phyloP scores from a whole-genome alignment of 305 asterid genomes.

The Fraxinus greggii region DNA sequence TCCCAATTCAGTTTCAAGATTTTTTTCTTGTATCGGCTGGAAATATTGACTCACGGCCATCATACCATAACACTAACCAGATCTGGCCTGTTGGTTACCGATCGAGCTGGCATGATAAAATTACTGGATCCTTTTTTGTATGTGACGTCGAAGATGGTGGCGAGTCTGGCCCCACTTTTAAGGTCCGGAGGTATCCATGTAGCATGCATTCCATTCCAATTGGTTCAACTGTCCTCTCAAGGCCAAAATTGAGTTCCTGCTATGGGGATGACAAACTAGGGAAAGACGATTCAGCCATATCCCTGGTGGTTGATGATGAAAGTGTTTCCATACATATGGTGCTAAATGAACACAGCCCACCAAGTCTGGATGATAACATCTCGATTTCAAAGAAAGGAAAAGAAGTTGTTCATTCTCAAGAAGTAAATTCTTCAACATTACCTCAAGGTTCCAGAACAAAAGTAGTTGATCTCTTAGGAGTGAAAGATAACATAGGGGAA shows the following conservation, averaged over 20 bases:
- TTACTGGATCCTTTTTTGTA: slow-evolving; percentile 83
- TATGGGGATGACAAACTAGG: slow-evolving; percentile 35
- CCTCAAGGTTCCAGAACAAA: slow-evolving; percentile 36
- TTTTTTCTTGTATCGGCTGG: slow-evolving; percentile 79
- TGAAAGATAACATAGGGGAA: slow-evolving; percentile 60
- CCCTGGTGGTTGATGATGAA: slow-evolving; percentile 58
- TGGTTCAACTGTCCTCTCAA: slow-evolving; percentile 68
- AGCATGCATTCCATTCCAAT: slow-evolving; percentile 53
- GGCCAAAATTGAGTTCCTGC: slow-evolving; percentile 33
- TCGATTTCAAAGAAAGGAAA: slow-evolving; percentile 36
- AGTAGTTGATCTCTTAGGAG: slow-evolving; percentile 31
- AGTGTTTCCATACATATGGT: slow-evolving; percentile 60
- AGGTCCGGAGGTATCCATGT: slow-evolving; percentile 81
- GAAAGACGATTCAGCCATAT: slow-evolving; percentile 40
- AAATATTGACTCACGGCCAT: slow-evolving; percentile 63
- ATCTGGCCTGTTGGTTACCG: slow-evolving; percentile 94
- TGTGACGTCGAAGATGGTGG: slow-evolving; percentile 90
- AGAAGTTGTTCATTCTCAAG: slow-evolving; percentile 35
- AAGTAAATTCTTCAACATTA: slow-evolving; percentile 35
- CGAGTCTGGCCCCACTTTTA: slow-evolving; percentile 73
- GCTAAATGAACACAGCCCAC: slow-evolving; percentile 68
- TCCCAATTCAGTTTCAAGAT: slow-evolving; percentile 88
- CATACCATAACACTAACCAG: slow-evolving; percentile 62
- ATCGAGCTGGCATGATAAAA: slow-evolving; percentile 90
- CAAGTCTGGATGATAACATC: slow-evolving; percentile 49